Evolutionary conservation across 495 filamentous ascomycete species (phyloP), one percentile per base, ranked within the genome.

Genomic region (Polyplosphaeria fusca): DNA sequence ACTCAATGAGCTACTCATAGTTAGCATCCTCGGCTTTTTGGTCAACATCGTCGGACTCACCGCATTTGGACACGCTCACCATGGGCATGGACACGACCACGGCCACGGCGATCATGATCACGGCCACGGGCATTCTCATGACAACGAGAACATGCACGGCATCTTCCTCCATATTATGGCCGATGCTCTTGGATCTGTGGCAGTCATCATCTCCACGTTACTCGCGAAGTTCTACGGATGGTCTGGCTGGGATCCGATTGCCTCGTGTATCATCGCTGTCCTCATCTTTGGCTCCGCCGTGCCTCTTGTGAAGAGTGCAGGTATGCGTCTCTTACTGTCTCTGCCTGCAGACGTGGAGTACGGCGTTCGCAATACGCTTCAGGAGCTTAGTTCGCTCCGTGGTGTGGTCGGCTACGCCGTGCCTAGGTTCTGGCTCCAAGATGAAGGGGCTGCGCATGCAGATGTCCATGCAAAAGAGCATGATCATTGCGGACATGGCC

Each of bases 121-220:
- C 26, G 56, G 62, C 19, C 64, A 79, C 44, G 44, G 52, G 45
- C 81, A 86, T 58, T 68, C 76, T 20, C 88, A 94, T 69, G 87
- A 87, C 50, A 96, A 94, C 68, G 94, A 99, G 64, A 99, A 99
- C 65, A 97, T 98, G 94, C 84, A 91, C 57, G 93, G 93, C n/a
- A 97, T 99, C 57, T 99, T 92, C 74, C 75, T 99, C 7, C 93
- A 99, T 65, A 88, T 99, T 50, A 76, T 97, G 3, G 94, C 92
- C 7, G 93, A 99, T 68, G 95, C 94, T 0, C 82, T 97, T 18
- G 93, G 93, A 12, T 95, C 90, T 30, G 87, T 91, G 14, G 91
- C 91, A 12, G 93, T 99, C 41, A 95, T 99, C 50, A 83, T 92
- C 39, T 95, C 90, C 11, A 97, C 93, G 3, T 73, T 88, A 0